Evolutionary conservation across 805 yeast genomes (phyloP).

Genomic region (Ascoidea asiatica): DNA sequence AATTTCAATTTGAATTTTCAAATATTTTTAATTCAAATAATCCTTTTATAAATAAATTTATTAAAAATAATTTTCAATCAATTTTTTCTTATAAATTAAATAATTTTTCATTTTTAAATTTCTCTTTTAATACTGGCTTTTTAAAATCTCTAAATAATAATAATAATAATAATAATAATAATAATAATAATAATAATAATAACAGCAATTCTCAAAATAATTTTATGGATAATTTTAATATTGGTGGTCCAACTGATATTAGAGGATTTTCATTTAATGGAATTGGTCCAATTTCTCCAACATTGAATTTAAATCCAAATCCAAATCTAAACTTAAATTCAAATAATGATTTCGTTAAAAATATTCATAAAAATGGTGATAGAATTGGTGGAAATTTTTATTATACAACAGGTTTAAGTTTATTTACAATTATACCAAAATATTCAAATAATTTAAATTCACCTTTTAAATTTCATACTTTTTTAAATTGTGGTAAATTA

Average conservation of each 20-base stretch:
- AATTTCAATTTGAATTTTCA: constrained; percentile 29
- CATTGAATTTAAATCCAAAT: not conserved
- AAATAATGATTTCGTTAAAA: constrained; percentile 1
- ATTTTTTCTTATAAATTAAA: constrained; percentile 16
- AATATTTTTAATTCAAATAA: constrained; percentile 11
- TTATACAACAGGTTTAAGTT: constrained; percentile 39
- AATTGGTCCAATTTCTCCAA: constrained; percentile 39
- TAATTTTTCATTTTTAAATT: constrained; percentile 29
- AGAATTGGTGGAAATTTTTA: constrained; percentile 57
- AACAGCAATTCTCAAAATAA: too few relatives aligned
- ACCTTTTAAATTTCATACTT: constrained; percentile 37
- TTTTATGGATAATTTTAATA: constrained; percentile 65
- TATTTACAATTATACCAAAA: constrained; percentile 50
- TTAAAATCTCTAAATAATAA: constrained; percentile 25
- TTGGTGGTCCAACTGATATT: constrained; percentile 69
- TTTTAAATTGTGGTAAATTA: constrained; percentile 53
- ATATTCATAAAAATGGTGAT: constrained; percentile 25
- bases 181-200: too few relatives aligned
- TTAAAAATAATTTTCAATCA: constrained; percentile 23
- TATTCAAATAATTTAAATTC: constrained; percentile 29
- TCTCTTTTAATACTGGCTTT: constrained; percentile 41
- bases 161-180: constrained; percentile 4
- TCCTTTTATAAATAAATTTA: constrained; percentile 14
- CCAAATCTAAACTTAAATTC: not conserved
- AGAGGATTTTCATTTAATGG: constrained; percentile 58